Conservation (phyloP, 176 grass and related monocot genomes). For the Melocanna baccifera region DNA sequence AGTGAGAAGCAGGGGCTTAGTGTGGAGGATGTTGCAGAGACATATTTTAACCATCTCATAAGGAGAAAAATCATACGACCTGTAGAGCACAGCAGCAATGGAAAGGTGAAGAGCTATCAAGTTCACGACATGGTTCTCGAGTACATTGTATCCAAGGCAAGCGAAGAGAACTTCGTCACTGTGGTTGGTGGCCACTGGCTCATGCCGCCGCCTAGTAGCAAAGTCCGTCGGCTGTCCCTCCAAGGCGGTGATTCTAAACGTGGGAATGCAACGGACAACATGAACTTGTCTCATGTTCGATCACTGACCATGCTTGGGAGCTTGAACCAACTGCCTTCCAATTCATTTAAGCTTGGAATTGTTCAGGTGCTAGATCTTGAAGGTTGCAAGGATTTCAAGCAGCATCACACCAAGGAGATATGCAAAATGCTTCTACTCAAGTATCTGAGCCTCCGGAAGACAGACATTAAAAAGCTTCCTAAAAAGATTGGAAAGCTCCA, state of each 20-base stretch:
- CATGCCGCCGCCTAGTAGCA: not conserved
- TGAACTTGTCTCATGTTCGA: slow-evolving; percentile 24
- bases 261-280: not conserved
- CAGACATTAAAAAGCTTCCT: not conserved
- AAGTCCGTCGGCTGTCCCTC: not conserved
- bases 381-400: not conserved
- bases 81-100: not conserved
- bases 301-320: slow-evolving; percentile 12
- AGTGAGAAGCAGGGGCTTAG: not conserved
- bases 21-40: not conserved
- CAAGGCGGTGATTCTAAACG: not conserved
- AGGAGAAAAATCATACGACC: not conserved
- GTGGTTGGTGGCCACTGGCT: not conserved
- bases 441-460: not conserved
- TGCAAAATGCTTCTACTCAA: slow-evolving; percentile 26
- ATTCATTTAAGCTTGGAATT: slow-evolving; percentile 9
- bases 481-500: not conserved
- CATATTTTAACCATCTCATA: not conserved
- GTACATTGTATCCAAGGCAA: not conserved
- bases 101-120: not conserved
- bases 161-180: not conserved
- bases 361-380: slow-evolving; percentile 24
- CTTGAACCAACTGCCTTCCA: not conserved
- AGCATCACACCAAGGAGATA: not conserved
- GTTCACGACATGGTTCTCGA: slow-evolving; percentile 1